Base-by-base conservation (phyloP, 495 filamentous ascomycete genomes). In the Xylaria curta region DNA sequence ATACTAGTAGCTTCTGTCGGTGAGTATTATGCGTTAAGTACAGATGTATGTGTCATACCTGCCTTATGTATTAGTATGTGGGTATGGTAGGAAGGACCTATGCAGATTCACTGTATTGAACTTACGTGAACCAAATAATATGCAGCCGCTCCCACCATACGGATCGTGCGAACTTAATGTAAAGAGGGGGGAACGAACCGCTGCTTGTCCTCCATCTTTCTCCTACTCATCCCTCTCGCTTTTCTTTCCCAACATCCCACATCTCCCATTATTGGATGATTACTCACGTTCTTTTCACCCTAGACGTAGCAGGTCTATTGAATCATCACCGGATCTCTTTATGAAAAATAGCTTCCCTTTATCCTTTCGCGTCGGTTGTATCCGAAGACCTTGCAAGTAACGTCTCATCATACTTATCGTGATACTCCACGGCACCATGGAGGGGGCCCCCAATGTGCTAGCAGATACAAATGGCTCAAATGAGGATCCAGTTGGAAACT, bases 351-450 rank as follows among this genome's bases (percentile, higher is more conserved):
- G 21, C 1, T 38, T 38, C 58, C 19, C 28, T 31, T 38, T 60
- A 21, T 38, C 21, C 19, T 38, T 60, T 38, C 19, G 4, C 1
- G 1, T 38, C 19, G 8, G 13, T 21, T 38, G 17, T 2, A 21
- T 60, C 33, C 5, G 17, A 2, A 1, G 0, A n/a, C 6, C 17
- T n/a, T 13, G 19, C 31, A 31, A 60, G 17, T 17, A 60, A n/a
- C 49, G 7, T 40, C 33, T 31, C 33, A 12, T 7, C 15, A 38
- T 60, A 36, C 47, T 36, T n/a, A 38, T 24, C 46, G 47, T 38
- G 10, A 38, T 10, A 17, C 19, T 46, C 54, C 21, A 33, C 65
- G 21, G 56, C 19, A 67, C 6, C 21, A 67, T 56, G 65, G 65
- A 67, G 51, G n/a, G 33, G 33, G 42, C 15, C 47, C 31, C 51